These are phyloP conservation scores for Linnemannia hyalina DNA, from an alignment of 192 early-diverging fungal genomes.

Conservation along the genomic window DNA sequence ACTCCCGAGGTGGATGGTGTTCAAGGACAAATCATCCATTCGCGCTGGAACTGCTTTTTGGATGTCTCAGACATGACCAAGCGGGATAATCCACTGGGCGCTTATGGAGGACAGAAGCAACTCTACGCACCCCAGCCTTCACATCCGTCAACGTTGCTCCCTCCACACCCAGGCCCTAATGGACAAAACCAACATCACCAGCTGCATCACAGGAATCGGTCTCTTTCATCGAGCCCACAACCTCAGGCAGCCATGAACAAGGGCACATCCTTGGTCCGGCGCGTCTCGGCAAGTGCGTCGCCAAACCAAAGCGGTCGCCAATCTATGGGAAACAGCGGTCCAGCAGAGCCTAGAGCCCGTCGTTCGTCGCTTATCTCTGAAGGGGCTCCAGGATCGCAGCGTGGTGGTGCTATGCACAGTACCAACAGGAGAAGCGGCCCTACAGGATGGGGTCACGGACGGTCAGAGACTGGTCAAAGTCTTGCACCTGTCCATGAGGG, in stretches of 20 bases:
- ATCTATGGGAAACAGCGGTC: constrained; percentile 18
- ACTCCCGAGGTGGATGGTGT: constrained; percentile 64
- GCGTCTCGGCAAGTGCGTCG: constrained; percentile 32
- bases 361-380: constrained; percentile 33
- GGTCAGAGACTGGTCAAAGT: constrained; percentile 10
- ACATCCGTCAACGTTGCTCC: constrained; percentile 32
- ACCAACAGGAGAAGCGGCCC: constrained; percentile 31
- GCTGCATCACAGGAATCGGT: constrained; percentile 42
- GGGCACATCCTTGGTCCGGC: constrained; percentile 23
- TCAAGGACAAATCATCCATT: constrained; percentile 61
- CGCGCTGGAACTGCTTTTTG: constrained; percentile 71
- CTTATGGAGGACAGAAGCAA: constrained; percentile 21
- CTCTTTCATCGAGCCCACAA: constrained; percentile 44
- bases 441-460: constrained; percentile 39
- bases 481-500: constrained; percentile 54
- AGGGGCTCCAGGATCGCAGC: constrained; percentile 7
- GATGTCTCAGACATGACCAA: constrained; percentile 64
- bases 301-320: constrained; percentile 13
- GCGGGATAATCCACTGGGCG: constrained; percentile 15
- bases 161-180: constrained; percentile 28
- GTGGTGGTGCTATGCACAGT: constrained; percentile 6
- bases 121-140: constrained; percentile 46
- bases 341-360: constrained; percentile 16
- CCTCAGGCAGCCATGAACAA: constrained; percentile 38
- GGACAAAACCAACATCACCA: constrained; percentile 25